Base-by-base conservation (phyloP, 2,329 filamentous ascomycete genomes). In the Blumeria graminis region DNA sequence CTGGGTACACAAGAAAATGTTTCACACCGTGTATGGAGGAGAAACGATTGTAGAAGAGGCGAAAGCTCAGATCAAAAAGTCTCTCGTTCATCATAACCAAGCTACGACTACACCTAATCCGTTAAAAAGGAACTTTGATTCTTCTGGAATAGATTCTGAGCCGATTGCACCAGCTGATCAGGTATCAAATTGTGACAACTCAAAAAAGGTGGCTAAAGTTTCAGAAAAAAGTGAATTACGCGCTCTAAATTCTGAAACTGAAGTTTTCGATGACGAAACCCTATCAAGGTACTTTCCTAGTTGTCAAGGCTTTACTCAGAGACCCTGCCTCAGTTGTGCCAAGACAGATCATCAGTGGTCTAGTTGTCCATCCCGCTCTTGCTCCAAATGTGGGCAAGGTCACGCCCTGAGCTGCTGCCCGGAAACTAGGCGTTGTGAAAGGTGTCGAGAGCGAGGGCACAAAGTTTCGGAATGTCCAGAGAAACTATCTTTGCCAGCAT, bases 401-500 rank as follows among this genome's bases (percentile, higher is more conserved):
- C 77, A 82, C 64, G 70, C 70, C 56, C 68, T 70, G 5, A 71
- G 71, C 60, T 68, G 66, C 56, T 82, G 79, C 60, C 74, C 76
- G 10, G 68, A 67, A 5, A 71, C 69, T 36, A 65, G 66, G 36
- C 71, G 76, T 58, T 82, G 78, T 64, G 64, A 62, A 53, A 79
- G 77, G 63, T 86, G 83, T 66, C 74, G 71, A 52, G 76, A 81
- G 65, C 69, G 75, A 46, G 82, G 82, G 9, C 83, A 87, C 62
- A 61, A 63, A 55, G 66, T 68, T 16, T 61, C 66, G 0, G 61
- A 68, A 7, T 86, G 82, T 63, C 62, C 67, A 1, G 77, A 82
- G 59, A 77, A 78, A 58, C 70, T 84, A 45, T 65, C 67, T 2
- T 61, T 74, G 55, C 69, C 73, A 14, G 73, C 73, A 59, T 71